A percentile compares a stretch with the other conserved stretches of the same genome.
phyloP scores from a whole-genome alignment of 2,329 filamentous ascomycete genomes.

The Penicillium sp. region DNA sequence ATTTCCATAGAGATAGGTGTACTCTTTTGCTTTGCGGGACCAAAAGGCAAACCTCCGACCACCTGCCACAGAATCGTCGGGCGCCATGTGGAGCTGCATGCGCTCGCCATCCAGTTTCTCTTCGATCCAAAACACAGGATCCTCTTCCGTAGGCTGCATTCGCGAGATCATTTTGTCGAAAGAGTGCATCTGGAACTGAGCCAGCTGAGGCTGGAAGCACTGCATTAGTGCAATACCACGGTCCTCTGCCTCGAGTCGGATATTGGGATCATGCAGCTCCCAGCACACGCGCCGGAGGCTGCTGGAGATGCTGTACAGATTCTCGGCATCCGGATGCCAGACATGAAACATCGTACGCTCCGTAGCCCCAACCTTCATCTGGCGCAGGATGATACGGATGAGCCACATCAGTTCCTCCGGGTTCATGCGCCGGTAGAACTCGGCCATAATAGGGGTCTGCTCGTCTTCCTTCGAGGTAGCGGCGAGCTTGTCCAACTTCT shows the following conservation, averaged over 20 bases:
- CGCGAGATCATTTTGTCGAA: slow-evolving; percentile 76
- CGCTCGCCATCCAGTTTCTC: slow-evolving; percentile 96
- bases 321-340: slow-evolving; percentile 76
- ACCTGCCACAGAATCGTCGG: slow-evolving; percentile 66
- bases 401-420: slow-evolving; percentile 92
- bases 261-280: slow-evolving; percentile 74
- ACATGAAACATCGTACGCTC: slow-evolving; percentile 84
- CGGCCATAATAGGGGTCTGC: slow-evolving; percentile 74
- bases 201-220: slow-evolving; percentile 93
- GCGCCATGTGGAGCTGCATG: slow-evolving; percentile 91
- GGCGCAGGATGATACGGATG: slow-evolving; percentile 85
- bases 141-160: slow-evolving; percentile 64
- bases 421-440: slow-evolving; percentile 89
- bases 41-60: slow-evolving; percentile 80
- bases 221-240: slow-evolving; percentile 80
- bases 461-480: slow-evolving; percentile 75
- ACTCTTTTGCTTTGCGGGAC: slow-evolving; percentile 95
- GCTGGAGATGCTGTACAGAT: slow-evolving; percentile 84
- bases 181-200: slow-evolving; percentile 81
- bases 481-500: slow-evolving; percentile 74
- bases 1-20: slow-evolving; percentile 87
- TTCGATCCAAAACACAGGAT: slow-evolving; percentile 89
- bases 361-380: slow-evolving; percentile 72
- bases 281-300: slow-evolving; percentile 89
- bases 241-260: slow-evolving; percentile 72